phyloP scores from a whole-genome alignment of 1,284 basidiomycete genomes.

The Termitomyces sp. region DNA sequence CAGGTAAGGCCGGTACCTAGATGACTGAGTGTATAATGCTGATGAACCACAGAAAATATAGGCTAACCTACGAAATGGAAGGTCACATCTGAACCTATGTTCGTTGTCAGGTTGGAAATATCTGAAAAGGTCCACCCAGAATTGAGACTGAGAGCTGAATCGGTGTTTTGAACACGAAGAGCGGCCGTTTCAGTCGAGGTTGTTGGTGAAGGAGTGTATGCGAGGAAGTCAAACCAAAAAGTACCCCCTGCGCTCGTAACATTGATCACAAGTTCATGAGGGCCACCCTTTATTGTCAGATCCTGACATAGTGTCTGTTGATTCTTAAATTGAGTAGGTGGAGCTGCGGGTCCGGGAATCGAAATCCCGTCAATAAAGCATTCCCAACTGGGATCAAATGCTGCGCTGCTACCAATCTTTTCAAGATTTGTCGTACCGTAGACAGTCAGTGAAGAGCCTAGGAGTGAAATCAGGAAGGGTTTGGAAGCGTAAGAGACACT shows the following conservation, averaged over 20 bases:
- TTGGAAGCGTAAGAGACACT: background rate
- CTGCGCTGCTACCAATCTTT: constrained; percentile 11
- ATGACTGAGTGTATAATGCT: background rate
- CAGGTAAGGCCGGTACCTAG: constrained; percentile 6
- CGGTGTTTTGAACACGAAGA: constrained; percentile 20
- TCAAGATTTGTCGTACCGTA: constrained; percentile 21
- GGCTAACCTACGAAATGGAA: constrained; percentile 26
- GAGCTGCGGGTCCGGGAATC: constrained; percentile 18
- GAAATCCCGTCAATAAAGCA: constrained; percentile 24
- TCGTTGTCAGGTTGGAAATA: constrained; percentile 20
- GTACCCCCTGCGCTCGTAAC: constrained; percentile 19
- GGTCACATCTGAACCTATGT: constrained; percentile 15
- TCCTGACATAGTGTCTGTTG: constrained; percentile 25
- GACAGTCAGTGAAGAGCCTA: constrained; percentile 15
- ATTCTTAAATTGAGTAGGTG: constrained; percentile 23
- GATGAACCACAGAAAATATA: background rate
- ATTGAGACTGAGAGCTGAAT: constrained; percentile 22
- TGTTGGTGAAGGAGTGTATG: constrained; percentile 21
- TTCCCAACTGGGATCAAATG: constrained; percentile 21
- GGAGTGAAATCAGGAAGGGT: background rate
- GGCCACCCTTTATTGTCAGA: constrained; percentile 17
- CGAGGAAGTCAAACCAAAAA: constrained; percentile 29
- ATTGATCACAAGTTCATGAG: constrained; percentile 24
- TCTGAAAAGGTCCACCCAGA: constrained; percentile 21
- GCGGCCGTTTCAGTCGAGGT: constrained; percentile 16